phyloP scores from a whole-genome alignment of 768 basidiomycete genomes.

The Cyclocybe aegerita region DNA sequence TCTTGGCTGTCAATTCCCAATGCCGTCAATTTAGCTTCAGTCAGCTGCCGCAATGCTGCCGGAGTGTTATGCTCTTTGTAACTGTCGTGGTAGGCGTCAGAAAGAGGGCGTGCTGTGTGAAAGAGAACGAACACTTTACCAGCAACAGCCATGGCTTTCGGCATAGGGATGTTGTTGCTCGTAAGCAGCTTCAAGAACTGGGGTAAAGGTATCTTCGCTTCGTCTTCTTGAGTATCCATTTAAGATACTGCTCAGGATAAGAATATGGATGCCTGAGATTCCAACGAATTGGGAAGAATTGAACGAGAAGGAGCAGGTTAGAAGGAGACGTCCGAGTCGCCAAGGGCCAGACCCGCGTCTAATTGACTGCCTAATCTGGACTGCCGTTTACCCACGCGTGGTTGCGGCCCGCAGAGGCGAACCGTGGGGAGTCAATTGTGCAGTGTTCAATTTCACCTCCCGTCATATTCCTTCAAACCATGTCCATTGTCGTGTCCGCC shows the following conservation, averaged over 20 bases:
- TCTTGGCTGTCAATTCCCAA: conserved; percentile 66
- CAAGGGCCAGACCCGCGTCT: background rate
- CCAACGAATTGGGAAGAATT: background rate
- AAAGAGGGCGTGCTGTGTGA: background rate
- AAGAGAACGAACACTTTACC: conserved; percentile 58
- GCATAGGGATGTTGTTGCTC: conserved; percentile 50
- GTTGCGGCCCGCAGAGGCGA: no score
- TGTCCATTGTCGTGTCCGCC: background rate
- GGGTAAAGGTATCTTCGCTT: conserved; percentile 56
- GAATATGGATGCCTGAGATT: no score
- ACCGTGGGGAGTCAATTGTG: no score
- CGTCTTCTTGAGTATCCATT: conserved; percentile 9
- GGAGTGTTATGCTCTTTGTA: conserved; percentile 73
- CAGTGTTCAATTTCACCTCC: conserved; percentile 1
- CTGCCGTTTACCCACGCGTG: no score
- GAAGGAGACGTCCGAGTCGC: no score
- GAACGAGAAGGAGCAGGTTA: background rate
- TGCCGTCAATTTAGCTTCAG: conserved; percentile 55
- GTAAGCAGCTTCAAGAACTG: conserved; percentile 68
- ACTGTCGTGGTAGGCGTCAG: conserved; percentile 34
- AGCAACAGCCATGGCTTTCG: conserved; percentile 69
- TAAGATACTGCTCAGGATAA: background rate
- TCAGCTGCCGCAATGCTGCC: conserved; percentile 53
- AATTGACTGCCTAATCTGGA: no score
- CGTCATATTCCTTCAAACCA: background rate